A percentile compares a stretch with the other conserved stretches of the same genome.
These are phyloP conservation scores for Calonectria montana DNA, from an alignment of 2,329 filamentous ascomycete genomes.

Conservation along the genomic window DNA sequence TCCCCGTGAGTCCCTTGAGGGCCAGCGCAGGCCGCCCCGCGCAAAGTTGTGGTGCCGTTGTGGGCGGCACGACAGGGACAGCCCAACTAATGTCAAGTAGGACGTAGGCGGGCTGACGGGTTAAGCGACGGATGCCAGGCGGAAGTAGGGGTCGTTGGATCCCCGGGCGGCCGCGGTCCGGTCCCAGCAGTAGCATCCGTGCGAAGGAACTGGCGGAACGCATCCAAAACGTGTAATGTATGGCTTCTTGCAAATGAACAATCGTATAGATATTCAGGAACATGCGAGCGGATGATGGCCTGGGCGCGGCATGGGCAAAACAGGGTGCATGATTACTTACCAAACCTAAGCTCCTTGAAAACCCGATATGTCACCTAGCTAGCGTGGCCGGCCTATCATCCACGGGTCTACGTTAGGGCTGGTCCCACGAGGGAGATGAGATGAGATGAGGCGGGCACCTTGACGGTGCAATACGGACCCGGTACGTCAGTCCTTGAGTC, in stretches of 20 bases:
- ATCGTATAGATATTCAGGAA: neutral
- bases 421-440: neutral
- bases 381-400: neutral
- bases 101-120: conserved; percentile 2
- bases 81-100: conserved; percentile 5
- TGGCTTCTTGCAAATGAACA: neutral
- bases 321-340: neutral
- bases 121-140: conserved; percentile 11
- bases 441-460: conserved; percentile 29
- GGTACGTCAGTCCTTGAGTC: conserved; percentile 8
- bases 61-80: conserved; percentile 18
- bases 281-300: no score
- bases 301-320: neutral
- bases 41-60: conserved; percentile 19
- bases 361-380: neutral
- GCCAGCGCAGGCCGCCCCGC: conserved; percentile 10
- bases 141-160: conserved; percentile 11
- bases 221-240: neutral
- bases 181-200: conserved; percentile 8
- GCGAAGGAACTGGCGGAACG: conserved; percentile 7
- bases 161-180: conserved; percentile 11
- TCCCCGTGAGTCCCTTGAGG: conserved; percentile 24
- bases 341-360: neutral
- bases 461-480: conserved; percentile 26
- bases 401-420: neutral